Percentiles rank a stretch among this genome's conserved stretches.
Evolutionary conservation across 495 filamentous ascomycete species (phyloP).

Genomic region (Trichoderma parareesei): DNA sequence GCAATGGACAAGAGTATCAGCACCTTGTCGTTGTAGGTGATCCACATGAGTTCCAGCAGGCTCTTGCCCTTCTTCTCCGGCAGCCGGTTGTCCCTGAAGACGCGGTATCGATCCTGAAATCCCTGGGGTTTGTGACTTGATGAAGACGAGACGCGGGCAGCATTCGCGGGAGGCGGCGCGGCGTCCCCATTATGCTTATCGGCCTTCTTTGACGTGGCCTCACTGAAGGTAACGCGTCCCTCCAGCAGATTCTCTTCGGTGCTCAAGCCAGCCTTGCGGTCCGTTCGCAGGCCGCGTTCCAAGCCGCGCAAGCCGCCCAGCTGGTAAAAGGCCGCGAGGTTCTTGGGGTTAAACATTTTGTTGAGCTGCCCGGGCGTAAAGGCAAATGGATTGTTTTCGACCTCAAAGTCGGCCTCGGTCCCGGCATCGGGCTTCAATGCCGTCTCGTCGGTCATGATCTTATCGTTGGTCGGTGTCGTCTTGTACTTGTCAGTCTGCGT

Average conservation of each 20-base stretch:
- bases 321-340: conserved; percentile 57
- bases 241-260: conserved; percentile 53
- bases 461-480: conserved; percentile 26
- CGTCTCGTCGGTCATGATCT: conserved; percentile 41
- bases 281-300: conserved; percentile 59
- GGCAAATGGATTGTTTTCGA: conserved; percentile 68
- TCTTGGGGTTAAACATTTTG: conserved; percentile 73
- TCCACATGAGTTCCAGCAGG: conserved; percentile 70
- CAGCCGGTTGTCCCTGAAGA: conserved; percentile 64
- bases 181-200: conserved; percentile 27
- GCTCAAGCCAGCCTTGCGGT: conserved; percentile 56
- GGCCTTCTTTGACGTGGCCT: conserved; percentile 37
- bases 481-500: conserved; percentile 31
- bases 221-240: conserved; percentile 51
- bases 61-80: conserved; percentile 67
- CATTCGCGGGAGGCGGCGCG: conserved; percentile 1
- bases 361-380: conserved; percentile 70
- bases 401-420: conserved; percentile 59
- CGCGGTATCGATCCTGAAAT: conserved; percentile 59
- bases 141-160: background rate
- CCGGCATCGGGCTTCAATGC: conserved; percentile 48
- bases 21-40: conserved; percentile 81
- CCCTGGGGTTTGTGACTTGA: conserved; percentile 17
- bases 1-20: conserved; percentile 66
- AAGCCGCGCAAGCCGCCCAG: conserved; percentile 61